A percentile compares a stretch with the other conserved stretches of the same genome.
Conservation (phyloP, 2,329 filamentous ascomycete species). For the Dactylellina sp. region DNA sequence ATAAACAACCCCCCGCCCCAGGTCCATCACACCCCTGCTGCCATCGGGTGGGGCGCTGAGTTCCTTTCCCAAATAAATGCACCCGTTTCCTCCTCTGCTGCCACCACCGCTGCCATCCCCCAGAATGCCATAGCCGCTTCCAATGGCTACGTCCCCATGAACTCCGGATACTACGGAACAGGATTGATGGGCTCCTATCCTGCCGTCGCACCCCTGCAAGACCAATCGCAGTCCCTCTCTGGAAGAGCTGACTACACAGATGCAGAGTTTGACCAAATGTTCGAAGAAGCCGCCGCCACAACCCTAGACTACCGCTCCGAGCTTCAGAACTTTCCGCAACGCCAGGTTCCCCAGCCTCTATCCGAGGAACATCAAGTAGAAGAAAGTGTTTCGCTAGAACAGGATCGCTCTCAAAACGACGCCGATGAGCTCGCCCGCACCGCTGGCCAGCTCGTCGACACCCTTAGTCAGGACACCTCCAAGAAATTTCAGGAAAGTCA, state of each 20-base stretch:
- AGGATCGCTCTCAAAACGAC: constrained; percentile 64
- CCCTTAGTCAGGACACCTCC: constrained; percentile 75
- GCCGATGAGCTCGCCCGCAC: constrained; percentile 78
- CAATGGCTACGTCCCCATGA: constrained; percentile 20
- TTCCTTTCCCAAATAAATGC: constrained; percentile 62
- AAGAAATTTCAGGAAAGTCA: constrained; percentile 82
- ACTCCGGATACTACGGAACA: constrained; percentile 1
- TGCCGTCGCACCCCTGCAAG: background rate
- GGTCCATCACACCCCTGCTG: background rate
- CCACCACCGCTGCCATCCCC: constrained; percentile 1
- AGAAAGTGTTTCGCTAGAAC: constrained; percentile 59
- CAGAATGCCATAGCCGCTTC: constrained; percentile 8
- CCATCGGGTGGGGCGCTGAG: constrained; percentile 50
- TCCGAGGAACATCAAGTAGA: constrained; percentile 30
- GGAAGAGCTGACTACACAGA: constrained; percentile 37
- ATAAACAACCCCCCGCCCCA: constrained; percentile 60
- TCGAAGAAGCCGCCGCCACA: constrained; percentile 45
- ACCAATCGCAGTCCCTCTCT: constrained; percentile 3
- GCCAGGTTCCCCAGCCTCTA: constrained; percentile 27
- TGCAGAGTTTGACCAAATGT: constrained; percentile 56
- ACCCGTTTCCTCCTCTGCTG: constrained; percentile 27
- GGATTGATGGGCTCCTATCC: constrained; percentile 14
- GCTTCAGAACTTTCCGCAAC: constrained; percentile 32
- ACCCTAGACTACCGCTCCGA: constrained; percentile 13
- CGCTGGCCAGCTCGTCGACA: constrained; percentile 76